phyloP scores from a whole-genome alignment of 345 rosid species.

The Streptanthus diversifolius region DNA sequence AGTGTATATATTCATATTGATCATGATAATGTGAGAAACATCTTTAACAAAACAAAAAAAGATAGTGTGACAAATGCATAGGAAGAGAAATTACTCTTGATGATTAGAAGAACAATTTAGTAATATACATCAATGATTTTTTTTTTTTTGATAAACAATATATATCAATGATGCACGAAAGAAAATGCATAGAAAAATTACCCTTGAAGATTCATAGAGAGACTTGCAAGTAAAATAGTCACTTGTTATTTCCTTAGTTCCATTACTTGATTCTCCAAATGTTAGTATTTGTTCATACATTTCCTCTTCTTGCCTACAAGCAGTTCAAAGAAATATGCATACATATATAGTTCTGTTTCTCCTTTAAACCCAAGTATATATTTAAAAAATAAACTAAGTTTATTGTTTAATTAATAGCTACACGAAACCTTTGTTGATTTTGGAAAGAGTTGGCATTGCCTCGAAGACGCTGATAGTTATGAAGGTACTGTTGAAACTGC shows the following conservation, averaged over 20 bases:
- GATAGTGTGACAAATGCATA: background rate
- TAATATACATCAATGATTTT: background rate
- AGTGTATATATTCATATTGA: background rate
- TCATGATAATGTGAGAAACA: background rate
- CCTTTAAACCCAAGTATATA: background rate
- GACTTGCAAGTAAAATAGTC: constrained; percentile 24
- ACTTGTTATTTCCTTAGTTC: constrained; percentile 4
- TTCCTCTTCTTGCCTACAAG: constrained; percentile 23
- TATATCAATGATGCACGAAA: background rate
- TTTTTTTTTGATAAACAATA: background rate
- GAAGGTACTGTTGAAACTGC: constrained; percentile 35
- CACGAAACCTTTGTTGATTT: constrained; percentile 27
- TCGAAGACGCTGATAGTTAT: constrained; percentile 32
- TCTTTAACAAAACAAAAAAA: too few relatives aligned
- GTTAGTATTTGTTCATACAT: constrained; percentile 22
- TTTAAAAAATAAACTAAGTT: background rate
- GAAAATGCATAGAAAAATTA: constrained; percentile 5
- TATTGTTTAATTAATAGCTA: background rate
- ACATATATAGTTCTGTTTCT: background rate
- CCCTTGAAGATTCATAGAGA: constrained; percentile 31
- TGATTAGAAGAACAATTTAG: background rate
- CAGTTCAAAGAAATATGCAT: background rate
- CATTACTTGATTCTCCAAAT: constrained; percentile 29
- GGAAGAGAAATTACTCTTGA: background rate
- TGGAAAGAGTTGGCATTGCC: constrained; percentile 24